These are phyloP conservation scores for Eleusine indica DNA, from an alignment of 176 grass and related monocot genomes.

Conservation along the genomic window DNA sequence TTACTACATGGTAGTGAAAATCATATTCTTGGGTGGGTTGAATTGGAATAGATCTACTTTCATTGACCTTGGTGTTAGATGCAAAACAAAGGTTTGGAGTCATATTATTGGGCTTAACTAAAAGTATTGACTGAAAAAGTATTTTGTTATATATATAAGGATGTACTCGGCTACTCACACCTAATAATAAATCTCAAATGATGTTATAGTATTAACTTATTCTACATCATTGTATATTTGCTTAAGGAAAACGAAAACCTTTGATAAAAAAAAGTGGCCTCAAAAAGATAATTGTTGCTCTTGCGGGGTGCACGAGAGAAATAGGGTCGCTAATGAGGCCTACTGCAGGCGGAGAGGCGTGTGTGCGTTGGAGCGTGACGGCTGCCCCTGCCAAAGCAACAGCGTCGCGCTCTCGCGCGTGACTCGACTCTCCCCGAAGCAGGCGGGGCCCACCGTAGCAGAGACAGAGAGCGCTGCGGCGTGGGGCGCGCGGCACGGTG, in stretches of 20 bases:
- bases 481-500: neutral
- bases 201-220: no score
- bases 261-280: no score
- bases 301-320: neutral
- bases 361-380: neutral
- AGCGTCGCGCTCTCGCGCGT: neutral
- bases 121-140: no score
- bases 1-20: no score
- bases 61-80: no score
- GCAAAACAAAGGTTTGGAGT: no score
- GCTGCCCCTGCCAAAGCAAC: neutral
- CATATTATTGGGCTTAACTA: no score
- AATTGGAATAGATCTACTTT: no score
- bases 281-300: neutral
- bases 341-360: neutral
- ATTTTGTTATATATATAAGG: no score
- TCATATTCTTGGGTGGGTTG: no score
- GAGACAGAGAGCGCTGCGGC: neutral
- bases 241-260: neutral
- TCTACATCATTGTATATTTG: neutral
- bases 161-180: no score
- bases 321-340: neutral
- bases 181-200: no score
- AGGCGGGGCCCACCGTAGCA: neutral
- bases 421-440: neutral